Evolutionary conservation across 2,329 filamentous ascomycete genomes (phyloP), one percentile per base, ranked within the genome.

Genomic region (Aspergillaceae sp.): DNA sequence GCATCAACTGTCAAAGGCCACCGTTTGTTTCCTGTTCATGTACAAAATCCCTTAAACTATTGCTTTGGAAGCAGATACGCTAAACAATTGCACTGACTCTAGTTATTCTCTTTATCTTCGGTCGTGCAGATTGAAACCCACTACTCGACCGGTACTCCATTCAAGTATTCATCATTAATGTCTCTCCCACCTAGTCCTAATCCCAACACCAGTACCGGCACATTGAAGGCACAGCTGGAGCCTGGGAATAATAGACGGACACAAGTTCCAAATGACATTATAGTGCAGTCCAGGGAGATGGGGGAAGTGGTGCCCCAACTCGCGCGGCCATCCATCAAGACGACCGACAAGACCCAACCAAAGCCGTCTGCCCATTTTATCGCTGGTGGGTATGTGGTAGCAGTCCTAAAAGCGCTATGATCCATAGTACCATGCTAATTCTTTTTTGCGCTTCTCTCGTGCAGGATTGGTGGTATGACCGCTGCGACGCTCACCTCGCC

Each of bases 351-450:
- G 49, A 65, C 82, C 11, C 71, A 65, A 63, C 71, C 65, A 58
- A 90, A 89, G 67, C 89, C 88, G 66, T 94, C 88, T 86, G 86
- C 89, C 51, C 89, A 95, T 73, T 84, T 96, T 60, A 78, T 95
- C 48, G 90, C 90, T 45, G 90, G 90, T 76, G 90, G 83, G 88
- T 94, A 78, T 60, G 79, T 72, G 43, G 19, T 40, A 6, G 8
- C 26, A 35, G 19, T 19, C 19, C 19, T 19, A 19, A 19, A 19
- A 19, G 19, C 19, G 19, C 19, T 19, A 19, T 19, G 19, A 19
- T 19, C 19, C 19, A 19, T 19, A 19, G 19, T 19, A 19, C 19
- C 19, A 19, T 19, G 19, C 19, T 19, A 19, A 19, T 19, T 19
- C 19, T 19, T 19, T 19, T 19, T 19, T 19, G 19, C 19, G 19